Evolutionary conservation across 179 eudicot genomes (phyloP), one percentile per base, ranked within the genome.

Genomic region (Heliamphora pulchella): DNA sequence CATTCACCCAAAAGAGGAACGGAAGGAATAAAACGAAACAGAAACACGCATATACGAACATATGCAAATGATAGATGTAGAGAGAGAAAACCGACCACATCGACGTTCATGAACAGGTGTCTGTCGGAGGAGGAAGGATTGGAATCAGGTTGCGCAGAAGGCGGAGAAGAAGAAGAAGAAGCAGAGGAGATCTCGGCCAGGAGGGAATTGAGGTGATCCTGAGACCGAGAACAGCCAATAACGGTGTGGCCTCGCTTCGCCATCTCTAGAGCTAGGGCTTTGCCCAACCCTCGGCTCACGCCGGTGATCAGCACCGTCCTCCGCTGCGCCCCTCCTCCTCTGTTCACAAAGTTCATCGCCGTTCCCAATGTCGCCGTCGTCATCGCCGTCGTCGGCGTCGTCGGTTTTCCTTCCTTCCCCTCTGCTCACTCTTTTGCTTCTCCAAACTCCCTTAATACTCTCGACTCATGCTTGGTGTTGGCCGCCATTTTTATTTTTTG

Each of bases 221-320:
- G 90, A 47, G 97, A 87, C 62, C 98, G 97, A 77, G 91, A 85
- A 79, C 97, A 93, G 22, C 98, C 98, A 31, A 94, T 85, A 13
- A 94, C 84, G 77, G 85, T 85, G 86, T 94, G 97, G 74, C 97
- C 94, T 20, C 82, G 85, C 81, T 80, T 91, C 1, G 92, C 90
- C 79, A 93, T 78, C 69, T 93, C 93, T 8, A 91, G 81, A 69
- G 95, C 95, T 44, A 93, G 87, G 76, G 95, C 91, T 86, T 87
- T 76, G 18, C 97, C 97, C 1, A 93, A 86, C 4, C 97, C 95
- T 81, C 93, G 75, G 89, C 90, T 88, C 0, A 91, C 92, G 14
- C 93, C 95, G 0, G 97, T 93, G 2, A 91, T 94, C 83, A 94
- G 76, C 81, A 94, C 89, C 64, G 97, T 94, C 81, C 83, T 88